Evolutionary conservation across 257 asterid genomes (phyloP), one percentile per base, ranked within the genome.

Genomic region (Plantago ovata): DNA sequence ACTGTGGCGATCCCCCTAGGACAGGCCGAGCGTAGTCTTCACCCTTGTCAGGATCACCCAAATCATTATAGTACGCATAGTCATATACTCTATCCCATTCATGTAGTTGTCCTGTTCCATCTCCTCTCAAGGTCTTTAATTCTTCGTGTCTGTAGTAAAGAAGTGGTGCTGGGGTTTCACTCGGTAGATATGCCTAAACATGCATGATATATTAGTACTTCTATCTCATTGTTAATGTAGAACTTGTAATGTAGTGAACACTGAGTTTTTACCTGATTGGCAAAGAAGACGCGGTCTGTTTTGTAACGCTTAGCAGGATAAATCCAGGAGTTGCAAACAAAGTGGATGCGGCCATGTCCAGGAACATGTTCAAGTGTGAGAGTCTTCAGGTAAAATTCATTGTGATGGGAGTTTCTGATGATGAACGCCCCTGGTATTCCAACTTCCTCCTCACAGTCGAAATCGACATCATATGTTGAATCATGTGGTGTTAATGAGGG

Each of bases 81-180:
- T 79, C 85, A 23, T 79, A 79, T 4, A 79, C 82, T 23, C 85
- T 58, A 18, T 79, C 85, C 85, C 85, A 79, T 68, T 75, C 85
- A 57, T 75, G 19, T 4, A 72, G 75, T 46, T 69, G 43, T 20
- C 74, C 80, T 21, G 43, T 66, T 13, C 79, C 82, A 50, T 75
- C 45, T 58, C 85, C 85, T 40, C 77, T 63, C 73, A 79, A 56
- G 33, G 6, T 69, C 49, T 15, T 41, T 1, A 79, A 75, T 46
- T 79, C 85, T 41, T 79, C 65, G 15, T 75, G 46, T 49, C 85
- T 64, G 65, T 79, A 75, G 1, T 53, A 43, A 1, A 43, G 8
- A 5, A 79, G 75, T 9, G 85, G 71, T 13, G 55, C 68, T n/a
- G 85, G 85, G 3, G 85, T 79, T 39, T 79, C 51, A 28, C 49